Evolutionary conservation across 352 stramenopile species (phyloP).

Genomic region (Pythium volutum): DNA sequence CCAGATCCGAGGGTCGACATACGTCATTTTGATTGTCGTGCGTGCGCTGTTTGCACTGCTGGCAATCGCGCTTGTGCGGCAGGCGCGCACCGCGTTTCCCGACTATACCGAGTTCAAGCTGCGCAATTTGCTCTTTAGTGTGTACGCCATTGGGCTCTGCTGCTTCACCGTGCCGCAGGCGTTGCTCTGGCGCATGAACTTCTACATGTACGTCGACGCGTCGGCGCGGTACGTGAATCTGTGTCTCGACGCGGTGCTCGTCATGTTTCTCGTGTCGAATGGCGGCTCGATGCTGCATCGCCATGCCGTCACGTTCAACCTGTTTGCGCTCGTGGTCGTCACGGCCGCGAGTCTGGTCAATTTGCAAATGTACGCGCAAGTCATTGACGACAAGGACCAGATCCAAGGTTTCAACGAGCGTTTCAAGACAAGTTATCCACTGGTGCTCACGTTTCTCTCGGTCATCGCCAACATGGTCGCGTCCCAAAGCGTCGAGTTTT

Average conservation of each 20-base stretch:
- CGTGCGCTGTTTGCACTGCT: conserved; percentile 31
- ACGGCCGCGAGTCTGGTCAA: conserved; percentile 38
- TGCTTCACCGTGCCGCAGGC: conserved; percentile 47
- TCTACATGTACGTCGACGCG: conserved; percentile 49
- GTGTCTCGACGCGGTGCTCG: conserved; percentile 72
- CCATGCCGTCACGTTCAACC: conserved; percentile 62
- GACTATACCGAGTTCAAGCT: conserved; percentile 61
- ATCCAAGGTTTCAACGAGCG: conserved; percentile 58
- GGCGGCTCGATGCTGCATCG: conserved; percentile 75
- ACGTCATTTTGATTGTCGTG: conserved; percentile 44
- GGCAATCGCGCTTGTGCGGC: conserved; percentile 28
- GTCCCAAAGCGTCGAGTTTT: conserved; percentile 79
- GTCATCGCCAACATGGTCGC: conserved; percentile 79
- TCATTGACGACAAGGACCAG: conserved; percentile 17
- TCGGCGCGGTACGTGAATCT: conserved; percentile 72
- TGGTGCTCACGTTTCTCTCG: conserved; percentile 78
- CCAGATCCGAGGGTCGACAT: conserved; percentile 32
- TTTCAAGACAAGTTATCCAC: conserved; percentile 80
- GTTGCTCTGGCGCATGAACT: conserved; percentile 62
- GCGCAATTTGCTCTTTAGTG: conserved; percentile 53
- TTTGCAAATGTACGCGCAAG: conserved; percentile 50
- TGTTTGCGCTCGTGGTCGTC: conserved; percentile 49
- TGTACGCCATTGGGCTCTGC: conserved; percentile 59
- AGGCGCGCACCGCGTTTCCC: conserved; percentile 43
- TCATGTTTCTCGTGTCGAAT: conserved; percentile 86